Base-by-base conservation (phyloP, 1,284 basidiomycete species). In the Malassezia dermatis region DNA sequence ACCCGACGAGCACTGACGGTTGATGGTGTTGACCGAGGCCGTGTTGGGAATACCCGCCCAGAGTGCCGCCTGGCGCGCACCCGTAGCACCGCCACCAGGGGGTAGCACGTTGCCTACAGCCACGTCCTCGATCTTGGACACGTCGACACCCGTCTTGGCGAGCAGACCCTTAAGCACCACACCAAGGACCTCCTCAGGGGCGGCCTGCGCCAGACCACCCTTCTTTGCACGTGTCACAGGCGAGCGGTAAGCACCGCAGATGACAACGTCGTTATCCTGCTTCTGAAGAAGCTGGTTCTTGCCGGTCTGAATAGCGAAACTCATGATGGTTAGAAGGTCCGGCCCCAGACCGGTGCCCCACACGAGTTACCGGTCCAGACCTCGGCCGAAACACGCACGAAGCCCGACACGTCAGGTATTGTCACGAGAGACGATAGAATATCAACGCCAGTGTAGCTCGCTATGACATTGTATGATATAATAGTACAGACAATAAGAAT, bases 61-160 rank as follows among this genome's bases (percentile, higher is more conserved):
- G 42, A 98, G 81, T 44, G 86, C 83, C 28, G 91, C 93, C 89
- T 95, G 94, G 62, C 93, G 84, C n/a, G 90, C 89, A 13, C 84
- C 84, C 46, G 77, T 82, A 5, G 91, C 89, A 53, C 91, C 93
- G 67, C 91, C 89, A 42, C 85, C 88, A 12, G 91, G 83, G 15
- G 89, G 88, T 27, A 96, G 84, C 43, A 95, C 93, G 74, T 90
- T 96, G 46, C 93, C 91, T 54, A 95, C 90, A 4, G 84, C 81
- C 30, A 71, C 65, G 49, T 68, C 67, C 59, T 93, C 88, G 62
- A 94, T 85, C 67, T 89, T 80, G 56, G 80, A 79, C 53, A 86
- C 86, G 77, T 93, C 82, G 63, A 91, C 80, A 62, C 80, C 79
- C 51, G 79, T 65, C 61, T 69, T 59, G 41, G 63, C 73, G 73